Evolutionary conservation across 257 asterid genomes (phyloP), one percentile per base, ranked within the genome.

Genomic region (Ilex aquifolium): DNA sequence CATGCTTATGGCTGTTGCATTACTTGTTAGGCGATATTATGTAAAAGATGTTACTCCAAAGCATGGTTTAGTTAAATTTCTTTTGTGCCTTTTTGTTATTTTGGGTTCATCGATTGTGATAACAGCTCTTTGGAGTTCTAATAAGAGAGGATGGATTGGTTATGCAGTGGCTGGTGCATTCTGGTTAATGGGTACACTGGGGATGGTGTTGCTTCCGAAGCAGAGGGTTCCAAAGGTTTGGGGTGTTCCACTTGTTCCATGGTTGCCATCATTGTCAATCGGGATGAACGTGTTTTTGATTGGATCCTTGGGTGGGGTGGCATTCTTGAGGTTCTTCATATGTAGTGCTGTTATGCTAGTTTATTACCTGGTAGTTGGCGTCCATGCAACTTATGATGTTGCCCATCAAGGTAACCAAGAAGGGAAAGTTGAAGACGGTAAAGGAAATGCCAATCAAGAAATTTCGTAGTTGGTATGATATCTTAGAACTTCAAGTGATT

Each of bases 1-100:
- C 88, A 92, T 89, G 99, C 96, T 92, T 31, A 89, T 92, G 97
- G 97, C 99, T 0, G 87, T 92, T 61, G 99, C 99, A 0, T 75
- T 92, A 81, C 94, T 92, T 14, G 68, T 80, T 73, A 79, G 99
- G 49, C 81, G 97, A 49, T 92, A 89, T 73, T 83, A 83, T n/a
- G 85, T 82, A 16, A 79, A 75, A 65, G 91, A 80, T 40, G 84
- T 78, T 11, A 89, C 99, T 5, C 83, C 85, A 0, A 81, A 59
- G 61, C 6, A 60, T 0, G 91, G 83, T 8, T 68, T 56, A n/a
- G 54, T 73, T 63, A 84, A 82, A 61, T 85, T 92, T 59, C 36
- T 74, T 42, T 61, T 32, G 5, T 80, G 80, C 4, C 59, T 89
- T 67, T 44, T 76, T 27, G 63, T 87, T 8, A 74, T 92, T 4